Base-by-base conservation (phyloP, 2,329 filamentous ascomycete species). In the Ophiocordyceps australis region DNA sequence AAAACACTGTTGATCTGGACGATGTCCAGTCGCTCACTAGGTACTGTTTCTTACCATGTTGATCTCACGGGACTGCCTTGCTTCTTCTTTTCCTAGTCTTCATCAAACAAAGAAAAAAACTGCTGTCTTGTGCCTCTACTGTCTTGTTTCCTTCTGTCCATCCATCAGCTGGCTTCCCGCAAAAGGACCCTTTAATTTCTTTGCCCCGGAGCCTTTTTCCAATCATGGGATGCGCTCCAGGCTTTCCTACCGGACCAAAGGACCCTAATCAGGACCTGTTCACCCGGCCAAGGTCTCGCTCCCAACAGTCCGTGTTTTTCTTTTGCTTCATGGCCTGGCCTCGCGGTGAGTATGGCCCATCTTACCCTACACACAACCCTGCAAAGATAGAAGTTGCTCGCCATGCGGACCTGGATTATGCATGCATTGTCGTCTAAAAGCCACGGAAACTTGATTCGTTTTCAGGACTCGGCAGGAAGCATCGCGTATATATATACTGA, bases 31-130 rank as follows among this genome's bases (percentile, higher is more conserved):
- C 61, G 43, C 59, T 66, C 45, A 57, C 62, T 55, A 71, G 65
- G 65, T 71, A 71, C 54, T 65, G 59, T 56, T 58, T 58, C 59
- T 55, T n/a, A n/a, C n/a, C n/a, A n/a, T n/a, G n/a, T 54, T 47
- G 38, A 41, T 47, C 31, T 23, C 45, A 38, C 39, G 48, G 47
- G 44, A 53, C 50, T 50, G 56, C 53, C 49, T 50, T 40, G 35
- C 42, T 43, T n/a, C n/a, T 47, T 43, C 45, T 38, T 54, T 41
- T 49, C 28, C 48, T 42, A 50, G n/a, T 28, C 14, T 10, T 24
- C n/a, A n/a, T n/a, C n/a, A n/a, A n/a, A n/a, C n/a, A n/a, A n/a
- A n/a, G n/a, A n/a, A n/a, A n/a, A n/a, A n/a, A n/a, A n/a, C n/a
- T n/a, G n/a, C n/a, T n/a, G n/a, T n/a, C n/a, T n/a, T n/a, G n/a